Evolutionary conservation across 2,329 filamentous ascomycete species (phyloP).

Genomic region (Fusarium sp.): DNA sequence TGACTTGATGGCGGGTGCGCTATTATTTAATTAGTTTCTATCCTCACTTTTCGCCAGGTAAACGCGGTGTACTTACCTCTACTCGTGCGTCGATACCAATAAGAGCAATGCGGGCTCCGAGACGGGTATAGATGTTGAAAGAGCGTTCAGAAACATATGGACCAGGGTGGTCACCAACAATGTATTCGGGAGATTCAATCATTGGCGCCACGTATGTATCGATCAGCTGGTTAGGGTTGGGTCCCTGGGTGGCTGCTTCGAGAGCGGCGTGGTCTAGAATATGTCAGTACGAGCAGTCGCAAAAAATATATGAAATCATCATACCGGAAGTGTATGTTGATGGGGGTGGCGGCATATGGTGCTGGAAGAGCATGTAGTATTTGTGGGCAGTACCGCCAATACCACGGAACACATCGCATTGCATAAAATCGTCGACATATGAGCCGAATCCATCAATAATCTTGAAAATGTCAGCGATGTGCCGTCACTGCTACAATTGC

Average conservation of each 20-base stretch:
- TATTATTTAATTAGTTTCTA: conserved; percentile 60
- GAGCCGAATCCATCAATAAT: conserved; percentile 94
- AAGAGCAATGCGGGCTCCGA: conserved; percentile 86
- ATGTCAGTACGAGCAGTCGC: conserved; percentile 23
- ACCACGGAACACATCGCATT: conserved; percentile 89
- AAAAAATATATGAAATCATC: not conserved
- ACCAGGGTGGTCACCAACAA: conserved; percentile 79
- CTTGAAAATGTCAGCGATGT: conserved; percentile 61
- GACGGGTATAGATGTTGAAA: conserved; percentile 84
- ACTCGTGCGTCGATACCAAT: conserved; percentile 93
- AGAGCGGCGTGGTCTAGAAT: conserved; percentile 42
- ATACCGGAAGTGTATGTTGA: conserved; percentile 78
- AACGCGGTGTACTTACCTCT: conserved; percentile 65
- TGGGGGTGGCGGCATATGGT: conserved; percentile 85
- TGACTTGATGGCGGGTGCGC: conserved; percentile 92
- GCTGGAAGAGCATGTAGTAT: conserved; percentile 98
- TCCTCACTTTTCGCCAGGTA: not conserved
- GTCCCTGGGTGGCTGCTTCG: conserved; percentile 58
- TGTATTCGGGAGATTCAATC: conserved; percentile 77
- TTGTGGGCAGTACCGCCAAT: conserved; percentile 95
- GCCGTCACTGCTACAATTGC: not conserved
- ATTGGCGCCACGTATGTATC: conserved; percentile 76
- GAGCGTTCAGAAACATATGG: conserved; percentile 93
- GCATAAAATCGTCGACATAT: conserved; percentile 95
- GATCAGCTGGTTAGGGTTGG: conserved; percentile 78